Evolutionary conservation across 176 grass and related monocot species (phyloP), one percentile per base, ranked within the genome.

Genomic region (Oryza rufipogon): DNA sequence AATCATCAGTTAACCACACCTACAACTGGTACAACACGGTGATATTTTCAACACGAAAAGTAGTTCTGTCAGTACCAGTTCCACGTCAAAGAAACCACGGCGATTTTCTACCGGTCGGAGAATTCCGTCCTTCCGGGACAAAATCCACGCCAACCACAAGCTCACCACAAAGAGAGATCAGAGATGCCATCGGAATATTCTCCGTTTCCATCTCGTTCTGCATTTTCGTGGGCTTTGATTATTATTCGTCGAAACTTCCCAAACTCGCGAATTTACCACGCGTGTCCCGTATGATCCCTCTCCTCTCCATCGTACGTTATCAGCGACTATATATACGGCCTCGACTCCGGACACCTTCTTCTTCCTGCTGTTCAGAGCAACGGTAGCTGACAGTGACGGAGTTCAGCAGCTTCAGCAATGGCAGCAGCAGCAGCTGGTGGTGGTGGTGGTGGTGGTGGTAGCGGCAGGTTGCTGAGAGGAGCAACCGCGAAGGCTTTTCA

Each of bases 321-420:
- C 23, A 5, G 10, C 46, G 8, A 12, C 2, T 85, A 85, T 89
- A 76, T 76, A 76, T 80, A 73, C 12, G 67, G 23, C 11, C 86
- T 79, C 86, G 3, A 6, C 12, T 67, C 38, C 0, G 49, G 14
- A 16, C 12, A 23, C 17, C 39, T 51, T 52, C 39, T 51, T 52
- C 16, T 14, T 58, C 14, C 25, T 17, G 0, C 11, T 9, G 17
- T n/a, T 52, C 13, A 22, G 5, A 56, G 10, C 41, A 13, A 28
- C 41, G 42, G 19, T 61, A 70, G 25, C 64, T 26, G 44, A 17
- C 33, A 14, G 54, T 44, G 11, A 34, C 9, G 1, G 30, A 16
- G 66, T 45, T 44, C 38, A 39, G 36, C 36, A 23, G 79, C 77
- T 63, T 63, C 77, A 23, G 79, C 73, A 84, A 94, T 94, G 92